phyloP scores from a whole-genome alignment of 2,329 filamentous ascomycete species.

The Fusarium sp. region DNA sequence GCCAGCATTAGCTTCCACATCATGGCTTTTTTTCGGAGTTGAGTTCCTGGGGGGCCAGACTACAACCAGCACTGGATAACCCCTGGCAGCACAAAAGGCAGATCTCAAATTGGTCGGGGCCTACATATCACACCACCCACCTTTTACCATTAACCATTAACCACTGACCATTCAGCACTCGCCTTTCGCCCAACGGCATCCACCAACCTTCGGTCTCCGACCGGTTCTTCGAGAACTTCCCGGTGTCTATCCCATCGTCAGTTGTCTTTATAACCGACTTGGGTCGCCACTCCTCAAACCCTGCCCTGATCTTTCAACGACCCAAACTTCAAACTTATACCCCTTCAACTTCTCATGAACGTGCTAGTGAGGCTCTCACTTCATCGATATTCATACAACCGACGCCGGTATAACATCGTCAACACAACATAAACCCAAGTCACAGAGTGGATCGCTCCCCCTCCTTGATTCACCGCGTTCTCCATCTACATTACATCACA shows the following conservation, averaged over 20 bases:
- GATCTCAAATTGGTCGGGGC: slow-evolving; percentile 48
- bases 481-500: slow-evolving; percentile 18
- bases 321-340: slow-evolving; percentile 33
- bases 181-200: slow-evolving; percentile 39
- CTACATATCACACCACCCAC: slow-evolving; percentile 50
- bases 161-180: slow-evolving; percentile 23
- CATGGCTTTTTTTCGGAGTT: slow-evolving; percentile 31
- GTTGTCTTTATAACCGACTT: slow-evolving; percentile 48
- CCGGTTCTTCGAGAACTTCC: slow-evolving; percentile 40
- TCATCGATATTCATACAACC: slow-evolving; percentile 34
- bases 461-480: slow-evolving; percentile 23
- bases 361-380: slow-evolving; percentile 46
- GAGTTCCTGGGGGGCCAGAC: background rate
- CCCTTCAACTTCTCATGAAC: slow-evolving; percentile 45
- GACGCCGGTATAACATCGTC: slow-evolving; percentile 38
- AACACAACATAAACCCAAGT: slow-evolving; percentile 40
- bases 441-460: slow-evolving; percentile 18
- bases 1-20: slow-evolving; percentile 36
- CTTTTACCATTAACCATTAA: slow-evolving; percentile 23
- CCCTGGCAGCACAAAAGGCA: slow-evolving; percentile 38
- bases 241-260: slow-evolving; percentile 40
- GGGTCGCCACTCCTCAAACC: slow-evolving; percentile 42
- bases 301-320: slow-evolving; percentile 17
- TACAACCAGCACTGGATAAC: slow-evolving; percentile 1
- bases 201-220: slow-evolving; percentile 49